A percentile compares a stretch with the other conserved stretches of the same genome.
Evolutionary conservation across 176 grass and related monocot genomes (phyloP).

Genomic region (Thinopyrum elongatum): DNA sequence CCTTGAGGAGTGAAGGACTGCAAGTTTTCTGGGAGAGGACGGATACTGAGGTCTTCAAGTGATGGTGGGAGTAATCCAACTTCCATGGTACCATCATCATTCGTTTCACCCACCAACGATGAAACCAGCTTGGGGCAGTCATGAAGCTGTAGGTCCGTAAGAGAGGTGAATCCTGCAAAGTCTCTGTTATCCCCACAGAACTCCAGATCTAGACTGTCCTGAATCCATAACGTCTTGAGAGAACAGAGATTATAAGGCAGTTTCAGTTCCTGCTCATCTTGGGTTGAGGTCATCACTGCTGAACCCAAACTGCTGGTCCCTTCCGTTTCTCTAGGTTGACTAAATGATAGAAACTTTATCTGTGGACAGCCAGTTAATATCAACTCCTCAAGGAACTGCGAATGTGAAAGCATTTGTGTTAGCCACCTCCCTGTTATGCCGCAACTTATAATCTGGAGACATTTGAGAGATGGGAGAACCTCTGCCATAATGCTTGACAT

Average conservation of each 20-base stretch:
- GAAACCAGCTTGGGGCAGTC: not conserved
- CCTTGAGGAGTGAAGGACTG: not conserved
- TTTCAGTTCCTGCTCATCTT: not conserved
- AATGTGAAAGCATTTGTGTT: not conserved
- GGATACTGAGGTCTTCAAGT: not conserved
- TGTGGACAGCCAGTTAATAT: accelerated
- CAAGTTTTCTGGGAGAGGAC: not conserved
- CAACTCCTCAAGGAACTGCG: not conserved
- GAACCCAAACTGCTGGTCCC: not conserved
- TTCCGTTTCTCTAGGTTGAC: not conserved
- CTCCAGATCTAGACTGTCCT: accelerated
- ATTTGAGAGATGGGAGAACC: not conserved
- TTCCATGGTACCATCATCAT: not conserved
- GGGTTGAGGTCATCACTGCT: no score
- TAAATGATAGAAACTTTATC: not conserved
- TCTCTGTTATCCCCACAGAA: not conserved
- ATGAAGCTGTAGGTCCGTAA: accelerated
- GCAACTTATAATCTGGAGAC: accelerated
- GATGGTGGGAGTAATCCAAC: not conserved
- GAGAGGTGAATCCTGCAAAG: not conserved
- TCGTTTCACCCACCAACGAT: not conserved
- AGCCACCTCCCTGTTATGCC: slow-evolving; percentile 8
- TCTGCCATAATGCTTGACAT: no score
- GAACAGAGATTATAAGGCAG: not conserved
- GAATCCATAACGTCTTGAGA: not conserved